Evolutionary conservation across 441 rosid species (phyloP).

Genomic region (Populus hybrid): DNA sequence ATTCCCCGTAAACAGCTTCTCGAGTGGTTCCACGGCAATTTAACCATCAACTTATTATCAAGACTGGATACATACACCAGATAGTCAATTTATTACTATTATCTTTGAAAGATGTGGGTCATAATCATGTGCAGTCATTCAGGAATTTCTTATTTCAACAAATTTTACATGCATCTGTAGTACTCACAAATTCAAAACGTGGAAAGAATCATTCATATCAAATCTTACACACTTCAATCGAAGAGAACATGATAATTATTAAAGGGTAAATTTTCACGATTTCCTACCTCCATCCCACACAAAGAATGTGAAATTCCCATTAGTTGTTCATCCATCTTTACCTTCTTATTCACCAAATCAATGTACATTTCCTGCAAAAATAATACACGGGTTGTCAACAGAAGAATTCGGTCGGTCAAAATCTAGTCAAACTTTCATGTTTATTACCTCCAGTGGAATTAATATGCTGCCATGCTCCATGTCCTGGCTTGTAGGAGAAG

Average conservation of each 20-base stretch:
- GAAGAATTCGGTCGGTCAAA: neutral
- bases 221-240: neutral
- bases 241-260: neutral
- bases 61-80: neutral
- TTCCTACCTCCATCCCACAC: constrained; percentile 57
- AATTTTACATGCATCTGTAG: neutral
- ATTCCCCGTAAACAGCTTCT: neutral
- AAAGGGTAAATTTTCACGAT: neutral
- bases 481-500: constrained; percentile 41
- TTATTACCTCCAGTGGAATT: constrained; percentile 54
- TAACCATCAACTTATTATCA: neutral
- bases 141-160: neutral
- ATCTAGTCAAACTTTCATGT: neutral
- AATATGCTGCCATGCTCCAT: constrained; percentile 34
- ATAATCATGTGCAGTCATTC: neutral
- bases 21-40: neutral
- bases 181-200: neutral
- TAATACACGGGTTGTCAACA: neutral
- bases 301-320: constrained; percentile 45
- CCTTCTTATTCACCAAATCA: constrained; percentile 58
- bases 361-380: constrained; percentile 52
- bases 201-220: neutral
- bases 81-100: neutral
- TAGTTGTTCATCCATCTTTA: constrained; percentile 55
- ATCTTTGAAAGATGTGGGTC: neutral